These are phyloP conservation scores for Globisporangium nodosum DNA, from an alignment of 352 stramenopile species.

Conservation along the genomic window DNA sequence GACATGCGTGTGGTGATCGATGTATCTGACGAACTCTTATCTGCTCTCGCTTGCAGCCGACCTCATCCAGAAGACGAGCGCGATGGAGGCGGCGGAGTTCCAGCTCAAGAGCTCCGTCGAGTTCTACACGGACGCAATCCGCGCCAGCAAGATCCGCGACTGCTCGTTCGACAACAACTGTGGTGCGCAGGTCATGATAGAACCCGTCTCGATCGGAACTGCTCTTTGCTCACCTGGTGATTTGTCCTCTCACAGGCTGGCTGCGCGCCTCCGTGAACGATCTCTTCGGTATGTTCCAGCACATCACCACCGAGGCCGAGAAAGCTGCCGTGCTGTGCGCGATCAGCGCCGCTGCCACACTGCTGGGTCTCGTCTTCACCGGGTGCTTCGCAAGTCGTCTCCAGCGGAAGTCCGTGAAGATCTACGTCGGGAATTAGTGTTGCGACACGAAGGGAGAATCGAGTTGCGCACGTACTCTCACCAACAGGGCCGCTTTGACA, in stretches of 20 bases:
- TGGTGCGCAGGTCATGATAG: slow-evolving; percentile 19
- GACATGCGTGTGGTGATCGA: not conserved
- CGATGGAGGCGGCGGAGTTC: slow-evolving; percentile 56
- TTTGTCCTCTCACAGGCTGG: slow-evolving; percentile 24
- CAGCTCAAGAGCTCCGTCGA: slow-evolving; percentile 48
- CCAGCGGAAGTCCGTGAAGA: slow-evolving; percentile 46
- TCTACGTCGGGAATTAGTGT: slow-evolving; percentile 31
- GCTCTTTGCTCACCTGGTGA: not conserved
- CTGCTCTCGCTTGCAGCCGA: slow-evolving; percentile 15
- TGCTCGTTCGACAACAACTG: slow-evolving; percentile 55
- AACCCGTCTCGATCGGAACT: not conserved
- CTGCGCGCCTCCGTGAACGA: slow-evolving; percentile 37
- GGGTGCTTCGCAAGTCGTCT: slow-evolving; percentile 42
- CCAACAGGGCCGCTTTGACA: too few species aligned
- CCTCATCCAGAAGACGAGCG: slow-evolving; percentile 28
- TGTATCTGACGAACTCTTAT: not conserved
- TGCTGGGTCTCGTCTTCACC: slow-evolving; percentile 30
- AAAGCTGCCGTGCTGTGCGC: slow-evolving; percentile 25
- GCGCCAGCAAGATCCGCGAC: slow-evolving; percentile 46
- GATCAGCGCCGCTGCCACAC: slow-evolving; percentile 16
- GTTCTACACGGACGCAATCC: slow-evolving; percentile 49
- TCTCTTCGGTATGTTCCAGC: slow-evolving; percentile 40
- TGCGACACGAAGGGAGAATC: too few species aligned
- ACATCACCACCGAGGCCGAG: slow-evolving; percentile 33
- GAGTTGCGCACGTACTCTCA: too few species aligned